phyloP scores from a whole-genome alignment of 305 asterid genomes.

The Ilex paraguariensis region DNA sequence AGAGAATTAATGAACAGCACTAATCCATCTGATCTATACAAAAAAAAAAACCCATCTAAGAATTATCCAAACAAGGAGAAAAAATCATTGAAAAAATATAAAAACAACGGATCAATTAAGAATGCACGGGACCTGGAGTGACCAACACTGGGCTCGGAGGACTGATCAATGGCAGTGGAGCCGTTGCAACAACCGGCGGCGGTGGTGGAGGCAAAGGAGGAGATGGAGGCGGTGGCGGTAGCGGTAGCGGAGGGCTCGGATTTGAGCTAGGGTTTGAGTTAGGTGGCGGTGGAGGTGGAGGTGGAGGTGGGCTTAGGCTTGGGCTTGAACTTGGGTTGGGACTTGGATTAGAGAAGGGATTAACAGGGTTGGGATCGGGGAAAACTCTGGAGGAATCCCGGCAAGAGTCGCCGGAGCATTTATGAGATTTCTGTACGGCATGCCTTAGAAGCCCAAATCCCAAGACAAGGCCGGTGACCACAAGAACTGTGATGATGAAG shows the following conservation, averaged over 20 bases:
- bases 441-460: slow-evolving; percentile 53
- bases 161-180: slow-evolving; percentile 54
- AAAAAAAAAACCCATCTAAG: no score
- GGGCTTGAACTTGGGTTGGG: slow-evolving; percentile 1
- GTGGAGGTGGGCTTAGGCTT: slow-evolving; percentile 9
- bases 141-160: slow-evolving; percentile 55
- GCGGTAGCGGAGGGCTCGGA: slow-evolving; percentile 16
- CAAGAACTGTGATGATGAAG: slow-evolving; percentile 56
- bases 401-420: slow-evolving; percentile 52
- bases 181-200: slow-evolving; percentile 18
- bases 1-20: no score
- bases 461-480: slow-evolving; percentile 51
- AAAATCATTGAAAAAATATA: no score
- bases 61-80: no score
- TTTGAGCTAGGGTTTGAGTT: slow-evolving; percentile 11
- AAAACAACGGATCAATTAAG: slow-evolving; percentile 11
- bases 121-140: slow-evolving; percentile 64
- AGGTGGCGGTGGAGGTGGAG: slow-evolving; percentile 20
- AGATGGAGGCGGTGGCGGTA: slow-evolving; percentile 45
- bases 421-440: slow-evolving; percentile 19
- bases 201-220: slow-evolving; percentile 24
- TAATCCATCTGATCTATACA: no score
- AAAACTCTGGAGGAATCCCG: slow-evolving; percentile 31
- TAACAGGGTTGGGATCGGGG: slow-evolving; percentile 21
- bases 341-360: slow-evolving; percentile 2